Percentiles rank a stretch among this genome's conserved stretches.
Conservation (phyloP, 306 rosid genomes). For the Rosa persica region DNA sequence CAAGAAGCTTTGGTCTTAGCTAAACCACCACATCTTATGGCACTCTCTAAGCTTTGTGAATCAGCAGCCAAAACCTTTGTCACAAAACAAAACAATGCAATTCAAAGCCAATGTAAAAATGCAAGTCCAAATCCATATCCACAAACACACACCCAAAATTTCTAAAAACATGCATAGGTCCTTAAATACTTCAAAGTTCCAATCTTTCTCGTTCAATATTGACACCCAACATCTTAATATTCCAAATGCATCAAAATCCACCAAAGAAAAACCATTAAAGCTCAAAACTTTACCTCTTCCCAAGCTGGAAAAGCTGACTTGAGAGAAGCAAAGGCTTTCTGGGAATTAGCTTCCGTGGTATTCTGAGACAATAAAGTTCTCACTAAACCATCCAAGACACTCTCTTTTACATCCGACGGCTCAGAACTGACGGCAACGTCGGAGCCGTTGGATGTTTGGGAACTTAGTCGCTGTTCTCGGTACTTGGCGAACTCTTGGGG, state of each 20-base stretch:
- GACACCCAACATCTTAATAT: background rate
- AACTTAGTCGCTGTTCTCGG: slow-evolving; percentile 36
- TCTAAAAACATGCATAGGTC: background rate
- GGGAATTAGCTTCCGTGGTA: slow-evolving; percentile 69
- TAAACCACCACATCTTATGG: slow-evolving; percentile 87
- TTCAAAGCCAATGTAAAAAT: background rate
- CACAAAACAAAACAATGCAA: slow-evolving; percentile 5
- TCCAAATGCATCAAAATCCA: background rate
- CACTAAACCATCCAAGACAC: slow-evolving; percentile 80
- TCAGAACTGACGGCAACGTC: background rate
- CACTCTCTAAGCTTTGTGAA: slow-evolving; percentile 57
- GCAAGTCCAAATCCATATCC: background rate
- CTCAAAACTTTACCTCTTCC: slow-evolving; percentile 38
- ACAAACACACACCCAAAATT: background rate
- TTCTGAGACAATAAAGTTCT: slow-evolving; percentile 84
- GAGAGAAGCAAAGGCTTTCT: slow-evolving; percentile 72
- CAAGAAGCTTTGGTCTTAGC: slow-evolving; percentile 80
- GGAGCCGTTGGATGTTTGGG: background rate
- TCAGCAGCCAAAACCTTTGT: slow-evolving; percentile 69
- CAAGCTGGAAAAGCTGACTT: slow-evolving; percentile 69
- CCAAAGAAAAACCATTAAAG: background rate
- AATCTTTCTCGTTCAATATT: background rate
- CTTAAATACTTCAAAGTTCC: background rate
- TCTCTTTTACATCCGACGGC: slow-evolving; percentile 34
- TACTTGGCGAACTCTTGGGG: slow-evolving; percentile 75